Base-by-base conservation (phyloP, 208 protist genomes). In the Trypanosoma scelopori region DNA sequence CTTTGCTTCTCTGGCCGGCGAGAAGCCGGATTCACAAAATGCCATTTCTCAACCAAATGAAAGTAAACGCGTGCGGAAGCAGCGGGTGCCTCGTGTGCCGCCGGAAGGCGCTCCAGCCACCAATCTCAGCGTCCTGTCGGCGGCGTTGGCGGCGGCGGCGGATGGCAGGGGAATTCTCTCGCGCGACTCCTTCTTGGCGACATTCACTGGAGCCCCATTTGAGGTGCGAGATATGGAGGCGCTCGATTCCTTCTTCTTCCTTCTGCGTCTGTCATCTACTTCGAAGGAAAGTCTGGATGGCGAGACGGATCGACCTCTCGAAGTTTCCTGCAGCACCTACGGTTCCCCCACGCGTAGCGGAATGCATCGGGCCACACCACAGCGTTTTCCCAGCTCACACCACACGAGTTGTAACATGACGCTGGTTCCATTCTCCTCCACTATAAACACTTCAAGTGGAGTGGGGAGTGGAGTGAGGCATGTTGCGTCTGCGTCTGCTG, bases 111-210 rank as follows among this genome's bases (percentile, higher is more conserved):
- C 61, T 20, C 71, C 83, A 15, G 67, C 76, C 15, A 23, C 39
- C 4, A 87, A 87, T 63, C 61, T 92, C 23, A 48, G 65, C 4
- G 35, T 83, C 46, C 78, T 89, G 52, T 39, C 70, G 32, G 53
- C 65, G 13, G 60, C 75, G 3, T 72, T 92, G 37, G 47, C 89
- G 35, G 43, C 65, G 5, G 23, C 62, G 16, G 72, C 68, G 45
- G 85, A 89, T 59, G 69, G 69, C 16, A 69, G 79, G 9, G 81
- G 83, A 5, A 63, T 74, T 16, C 47, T 92, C 28, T 75, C 76
- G 27, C 69, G 60, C 23, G 77, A 78, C 0, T 63, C 80, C 56
- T 55, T 89, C 23, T 52, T 71, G n/a, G 18, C 45, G 15, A 49
- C 79, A 11, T 59, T 89, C 5, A 39, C 46, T 0, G 60, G 69